Percentiles rank a stretch among this genome's conserved stretches.
Conservation (phyloP, 306 rosid genomes). For the Dryas drummondii region DNA sequence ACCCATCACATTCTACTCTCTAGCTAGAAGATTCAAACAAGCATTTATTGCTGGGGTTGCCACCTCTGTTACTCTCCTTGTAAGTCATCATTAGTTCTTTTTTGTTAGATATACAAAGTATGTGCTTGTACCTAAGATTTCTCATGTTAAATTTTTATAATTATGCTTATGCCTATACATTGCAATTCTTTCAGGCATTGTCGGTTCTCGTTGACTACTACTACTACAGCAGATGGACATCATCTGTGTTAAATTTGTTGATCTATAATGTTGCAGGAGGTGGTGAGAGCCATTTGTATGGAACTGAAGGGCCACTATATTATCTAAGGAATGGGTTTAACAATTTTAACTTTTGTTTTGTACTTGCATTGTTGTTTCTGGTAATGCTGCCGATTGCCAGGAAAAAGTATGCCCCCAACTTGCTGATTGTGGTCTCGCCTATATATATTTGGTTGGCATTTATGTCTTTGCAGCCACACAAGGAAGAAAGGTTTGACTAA, state of each 20-base stretch:
- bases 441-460: slow-evolving; percentile 84
- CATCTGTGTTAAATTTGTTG: slow-evolving; percentile 83
- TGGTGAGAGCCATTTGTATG: slow-evolving; percentile 93
- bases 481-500: slow-evolving; percentile 81
- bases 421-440: slow-evolving; percentile 85
- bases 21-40: slow-evolving; percentile 57
- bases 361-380: slow-evolving; percentile 85
- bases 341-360: slow-evolving; percentile 80
- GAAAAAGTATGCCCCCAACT: slow-evolving; percentile 74
- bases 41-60: slow-evolving; percentile 71
- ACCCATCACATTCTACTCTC: slow-evolving; percentile 73
- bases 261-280: slow-evolving; percentile 88
- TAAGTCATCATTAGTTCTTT: slow-evolving; percentile 39
- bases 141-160: slow-evolving; percentile 11
- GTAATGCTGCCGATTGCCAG: slow-evolving; percentile 65
- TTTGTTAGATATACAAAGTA: slow-evolving; percentile 14
- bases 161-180: slow-evolving; percentile 15
- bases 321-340: slow-evolving; percentile 93
- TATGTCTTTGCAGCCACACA: slow-evolving; percentile 97
- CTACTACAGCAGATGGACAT: slow-evolving; percentile 87
- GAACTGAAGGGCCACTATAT: slow-evolving; percentile 79
- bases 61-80: slow-evolving; percentile 71
- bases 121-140: slow-evolving; percentile 11
- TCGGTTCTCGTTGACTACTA: slow-evolving; percentile 60
- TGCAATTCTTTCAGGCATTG: slow-evolving; percentile 49